These are phyloP conservation scores for Auricularia cornea DNA, from an alignment of 768 basidiomycete species.

Conservation along the genomic window DNA sequence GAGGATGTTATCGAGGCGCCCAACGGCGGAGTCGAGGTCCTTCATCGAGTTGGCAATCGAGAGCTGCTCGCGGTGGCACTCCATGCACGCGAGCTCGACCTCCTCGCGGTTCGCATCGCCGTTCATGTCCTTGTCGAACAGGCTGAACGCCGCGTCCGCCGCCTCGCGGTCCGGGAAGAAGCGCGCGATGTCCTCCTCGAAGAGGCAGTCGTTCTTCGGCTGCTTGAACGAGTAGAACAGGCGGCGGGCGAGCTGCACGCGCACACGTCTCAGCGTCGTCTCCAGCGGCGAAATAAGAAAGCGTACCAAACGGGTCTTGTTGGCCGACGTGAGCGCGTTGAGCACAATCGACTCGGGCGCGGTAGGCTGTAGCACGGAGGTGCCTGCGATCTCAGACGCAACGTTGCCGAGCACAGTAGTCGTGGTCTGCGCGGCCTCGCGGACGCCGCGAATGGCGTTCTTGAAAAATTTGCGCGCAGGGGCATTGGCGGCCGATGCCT, in stretches of 20 bases:
- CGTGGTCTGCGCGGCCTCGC: constrained; percentile 67
- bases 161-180: constrained; percentile 64
- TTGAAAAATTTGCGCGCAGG: constrained; percentile 59
- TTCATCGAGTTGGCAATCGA: constrained; percentile 81
- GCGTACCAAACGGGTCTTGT: constrained; percentile 65
- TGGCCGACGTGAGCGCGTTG: constrained; percentile 67
- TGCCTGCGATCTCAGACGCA: constrained; percentile 51
- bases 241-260: constrained; percentile 61
- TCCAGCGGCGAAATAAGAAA: too few relatives aligned
- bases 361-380: constrained; percentile 68
- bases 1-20: constrained; percentile 76
- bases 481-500: constrained; percentile 21
- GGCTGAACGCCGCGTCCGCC: constrained; percentile 54
- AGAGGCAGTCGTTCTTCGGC: constrained; percentile 47
- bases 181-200: constrained; percentile 58
- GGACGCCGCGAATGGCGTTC: constrained; percentile 62
- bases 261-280: too few relatives aligned
- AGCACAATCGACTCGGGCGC: constrained; percentile 75
- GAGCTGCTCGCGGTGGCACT: constrained; percentile 78
- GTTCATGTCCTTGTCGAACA: constrained; percentile 67
- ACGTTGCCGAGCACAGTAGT: constrained; percentile 66
- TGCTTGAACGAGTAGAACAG: constrained; percentile 80
- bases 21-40: constrained; percentile 84
- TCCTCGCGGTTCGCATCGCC: constrained; percentile 67
- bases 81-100: constrained; percentile 68